Evolutionary conservation across 176 grass and related monocot genomes (phyloP).

Genomic region (Cymbopogon citratus): DNA sequence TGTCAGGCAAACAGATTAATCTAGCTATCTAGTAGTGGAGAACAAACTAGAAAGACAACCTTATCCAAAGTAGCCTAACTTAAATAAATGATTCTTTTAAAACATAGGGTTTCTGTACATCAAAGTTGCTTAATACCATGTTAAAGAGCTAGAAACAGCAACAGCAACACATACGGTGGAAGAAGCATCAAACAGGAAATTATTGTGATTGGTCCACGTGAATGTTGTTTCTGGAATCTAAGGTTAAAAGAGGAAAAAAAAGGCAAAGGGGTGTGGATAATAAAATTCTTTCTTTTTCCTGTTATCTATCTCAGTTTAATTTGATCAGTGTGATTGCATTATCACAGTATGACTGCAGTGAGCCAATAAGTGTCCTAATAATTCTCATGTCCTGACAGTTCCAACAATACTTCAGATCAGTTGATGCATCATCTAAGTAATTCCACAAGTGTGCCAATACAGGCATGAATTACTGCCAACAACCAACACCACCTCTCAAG

Average conservation of each 20-base stretch:
- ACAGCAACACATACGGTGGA: not conserved
- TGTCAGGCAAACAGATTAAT: not conserved
- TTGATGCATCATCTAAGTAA: not conserved
- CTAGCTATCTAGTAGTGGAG: constrained; percentile 16
- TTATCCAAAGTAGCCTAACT: constrained; percentile 23
- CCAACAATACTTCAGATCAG: not conserved
- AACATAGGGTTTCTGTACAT: not conserved
- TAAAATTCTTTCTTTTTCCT: not conserved
- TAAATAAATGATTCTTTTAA: constrained; percentile 13
- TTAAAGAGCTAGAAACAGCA: constrained; percentile 1
- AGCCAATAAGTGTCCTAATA: not conserved
- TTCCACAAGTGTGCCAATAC: not conserved
- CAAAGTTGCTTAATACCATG: constrained; percentile 24
- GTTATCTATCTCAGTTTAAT: not conserved
- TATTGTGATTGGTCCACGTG: not conserved
- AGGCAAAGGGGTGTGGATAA: not conserved
- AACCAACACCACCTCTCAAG: not conserved
- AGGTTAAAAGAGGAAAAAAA: not conserved
- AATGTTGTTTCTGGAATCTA: not conserved
- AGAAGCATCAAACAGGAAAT: constrained; percentile 11
- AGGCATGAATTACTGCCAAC: not conserved
- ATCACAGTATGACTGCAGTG: not conserved
- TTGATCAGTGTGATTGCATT: not conserved
- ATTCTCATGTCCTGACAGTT: not conserved
- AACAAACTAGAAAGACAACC: constrained; percentile 36